phyloP scores from a whole-genome alignment of 805 yeast genomes.

The Wickerhamiella azyma region DNA sequence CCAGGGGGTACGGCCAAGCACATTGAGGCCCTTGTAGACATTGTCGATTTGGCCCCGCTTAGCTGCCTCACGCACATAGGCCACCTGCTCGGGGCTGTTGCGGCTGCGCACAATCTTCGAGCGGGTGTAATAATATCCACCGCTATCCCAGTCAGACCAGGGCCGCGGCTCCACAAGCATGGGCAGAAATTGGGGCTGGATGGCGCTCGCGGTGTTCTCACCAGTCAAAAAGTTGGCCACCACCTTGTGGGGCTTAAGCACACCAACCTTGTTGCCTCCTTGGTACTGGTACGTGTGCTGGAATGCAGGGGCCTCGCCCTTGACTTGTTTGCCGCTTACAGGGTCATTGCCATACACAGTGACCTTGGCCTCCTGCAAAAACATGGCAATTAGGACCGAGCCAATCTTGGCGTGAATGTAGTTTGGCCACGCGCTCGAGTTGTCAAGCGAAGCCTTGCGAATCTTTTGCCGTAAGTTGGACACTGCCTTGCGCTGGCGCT shows the following conservation, averaged over 20 bases:
- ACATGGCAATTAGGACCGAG: slow-evolving; percentile 56
- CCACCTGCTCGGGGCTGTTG: slow-evolving; percentile 79
- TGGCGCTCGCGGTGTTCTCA: slow-evolving; percentile 48
- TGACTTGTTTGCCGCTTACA: slow-evolving; percentile 48
- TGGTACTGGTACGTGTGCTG: slow-evolving; percentile 75
- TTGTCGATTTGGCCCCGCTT: slow-evolving; percentile 47
- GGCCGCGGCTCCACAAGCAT: slow-evolving; percentile 86
- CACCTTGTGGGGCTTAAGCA: slow-evolving; percentile 58
- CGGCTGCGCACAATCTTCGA: slow-evolving; percentile 58
- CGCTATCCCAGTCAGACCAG: slow-evolving; percentile 71
- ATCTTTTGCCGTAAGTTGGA: neutral
- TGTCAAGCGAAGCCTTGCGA: slow-evolving; percentile 21
- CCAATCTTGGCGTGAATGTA: slow-evolving; percentile 60
- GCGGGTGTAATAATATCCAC: slow-evolving; percentile 67
- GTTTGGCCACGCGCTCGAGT: slow-evolving; percentile 37
- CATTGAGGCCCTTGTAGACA: slow-evolving; percentile 72
- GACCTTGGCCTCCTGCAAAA: slow-evolving; percentile 72
- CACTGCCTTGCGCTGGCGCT: slow-evolving; percentile 16
- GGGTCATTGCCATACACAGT: slow-evolving; percentile 75
- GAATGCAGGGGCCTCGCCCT: slow-evolving; percentile 77
- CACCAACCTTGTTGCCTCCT: slow-evolving; percentile 68
- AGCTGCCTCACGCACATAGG: slow-evolving; percentile 77
- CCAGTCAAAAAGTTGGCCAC: slow-evolving; percentile 55
- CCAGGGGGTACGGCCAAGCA: slow-evolving; percentile 83
- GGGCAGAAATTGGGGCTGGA: slow-evolving; percentile 77